Conservation (phyloP, 1,284 basidiomycete genomes). For the Naganishia liquefaciens region DNA sequence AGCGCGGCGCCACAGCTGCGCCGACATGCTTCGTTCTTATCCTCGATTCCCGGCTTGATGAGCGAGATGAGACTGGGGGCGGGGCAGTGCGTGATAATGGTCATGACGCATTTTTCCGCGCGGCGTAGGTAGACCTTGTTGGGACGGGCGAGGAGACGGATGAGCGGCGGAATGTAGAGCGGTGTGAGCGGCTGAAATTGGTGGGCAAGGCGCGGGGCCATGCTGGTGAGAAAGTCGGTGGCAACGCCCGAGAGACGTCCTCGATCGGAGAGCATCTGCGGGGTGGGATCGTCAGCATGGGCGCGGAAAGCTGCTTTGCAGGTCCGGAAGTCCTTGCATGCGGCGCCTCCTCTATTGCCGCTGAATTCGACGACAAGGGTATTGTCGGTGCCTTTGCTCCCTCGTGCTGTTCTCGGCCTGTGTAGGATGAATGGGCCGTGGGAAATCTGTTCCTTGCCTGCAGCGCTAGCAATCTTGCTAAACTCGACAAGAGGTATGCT, state of each 20-base stretch:
- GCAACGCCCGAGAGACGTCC: conserved; percentile 56
- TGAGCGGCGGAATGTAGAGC: conserved; percentile 55
- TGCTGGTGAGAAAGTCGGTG: conserved; percentile 55
- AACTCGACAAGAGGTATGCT: too few species aligned
- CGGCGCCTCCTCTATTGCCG: too few species aligned
- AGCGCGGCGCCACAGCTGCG: conserved; percentile 43
- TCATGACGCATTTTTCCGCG: conserved; percentile 54
- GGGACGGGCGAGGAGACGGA: conserved; percentile 55
- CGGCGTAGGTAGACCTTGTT: conserved; percentile 58
- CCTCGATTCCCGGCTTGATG: conserved; percentile 51
- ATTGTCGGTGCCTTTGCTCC: too few species aligned
- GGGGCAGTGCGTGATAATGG: conserved; percentile 55
- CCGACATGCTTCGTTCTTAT: conserved; percentile 53
- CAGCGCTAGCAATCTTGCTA: too few species aligned
- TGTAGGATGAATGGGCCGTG: too few species aligned
- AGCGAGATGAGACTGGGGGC: conserved; percentile 47
- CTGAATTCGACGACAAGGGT: too few species aligned
- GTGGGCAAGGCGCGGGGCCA: conserved; percentile 54
- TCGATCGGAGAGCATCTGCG: conserved; percentile 56
- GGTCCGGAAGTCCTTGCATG: not conserved
- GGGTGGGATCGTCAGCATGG: too few species aligned
- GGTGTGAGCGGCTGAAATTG: conserved; percentile 53
- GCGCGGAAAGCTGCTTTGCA: conserved; percentile 1
- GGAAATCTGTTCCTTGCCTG: too few species aligned
- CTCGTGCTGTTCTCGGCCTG: too few species aligned